Conservation (phyloP, 768 basidiomycete genomes). For the Lactarius trivialis region DNA sequence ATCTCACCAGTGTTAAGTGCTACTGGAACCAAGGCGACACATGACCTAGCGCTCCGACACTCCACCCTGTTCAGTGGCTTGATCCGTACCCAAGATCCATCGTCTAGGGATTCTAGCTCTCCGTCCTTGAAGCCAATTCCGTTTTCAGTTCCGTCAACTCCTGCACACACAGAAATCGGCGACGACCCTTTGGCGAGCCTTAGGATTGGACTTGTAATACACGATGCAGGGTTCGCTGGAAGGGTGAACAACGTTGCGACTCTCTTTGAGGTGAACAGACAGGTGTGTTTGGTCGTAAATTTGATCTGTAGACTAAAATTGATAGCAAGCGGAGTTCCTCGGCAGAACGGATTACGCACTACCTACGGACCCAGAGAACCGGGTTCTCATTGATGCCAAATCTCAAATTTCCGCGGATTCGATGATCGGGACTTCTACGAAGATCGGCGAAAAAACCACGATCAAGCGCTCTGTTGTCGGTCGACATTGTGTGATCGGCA, state of each 20-base stretch:
- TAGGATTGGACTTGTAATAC: slow-evolving; percentile 58
- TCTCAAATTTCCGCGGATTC: slow-evolving; percentile 81
- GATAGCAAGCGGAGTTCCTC: slow-evolving; percentile 40
- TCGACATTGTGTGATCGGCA: slow-evolving; percentile 75
- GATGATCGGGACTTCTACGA: slow-evolving; percentile 75
- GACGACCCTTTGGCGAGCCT: slow-evolving; percentile 39
- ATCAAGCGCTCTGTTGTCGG: slow-evolving; percentile 60
- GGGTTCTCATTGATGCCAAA: slow-evolving; percentile 67
- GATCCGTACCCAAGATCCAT: slow-evolving; percentile 10
- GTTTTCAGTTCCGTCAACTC: slow-evolving; percentile 42
- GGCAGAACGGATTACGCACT: slow-evolving; percentile 45
- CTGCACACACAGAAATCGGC: slow-evolving; percentile 35
- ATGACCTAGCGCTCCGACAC: slow-evolving; percentile 49
- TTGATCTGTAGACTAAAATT: slow-evolving; percentile 11
- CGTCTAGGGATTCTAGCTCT: slow-evolving; percentile 16
- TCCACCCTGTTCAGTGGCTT: slow-evolving; percentile 41
- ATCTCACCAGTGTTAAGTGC: slow-evolving; percentile 40
- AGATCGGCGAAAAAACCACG: slow-evolving; percentile 68
- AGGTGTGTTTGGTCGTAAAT: slow-evolving; percentile 39
- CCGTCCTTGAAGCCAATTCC: slow-evolving; percentile 28
- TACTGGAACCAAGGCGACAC: slow-evolving; percentile 38
- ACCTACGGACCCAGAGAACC: slow-evolving; percentile 54
- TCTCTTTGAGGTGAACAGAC: slow-evolving; percentile 76
- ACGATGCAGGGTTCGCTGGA: slow-evolving; percentile 48
- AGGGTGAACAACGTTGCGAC: slow-evolving; percentile 71